Percentiles rank a stretch among this genome's conserved stretches.
These are phyloP conservation scores for Saturnispora halmiae DNA, from an alignment of 805 yeast genomes.

Conservation along the genomic window DNA sequence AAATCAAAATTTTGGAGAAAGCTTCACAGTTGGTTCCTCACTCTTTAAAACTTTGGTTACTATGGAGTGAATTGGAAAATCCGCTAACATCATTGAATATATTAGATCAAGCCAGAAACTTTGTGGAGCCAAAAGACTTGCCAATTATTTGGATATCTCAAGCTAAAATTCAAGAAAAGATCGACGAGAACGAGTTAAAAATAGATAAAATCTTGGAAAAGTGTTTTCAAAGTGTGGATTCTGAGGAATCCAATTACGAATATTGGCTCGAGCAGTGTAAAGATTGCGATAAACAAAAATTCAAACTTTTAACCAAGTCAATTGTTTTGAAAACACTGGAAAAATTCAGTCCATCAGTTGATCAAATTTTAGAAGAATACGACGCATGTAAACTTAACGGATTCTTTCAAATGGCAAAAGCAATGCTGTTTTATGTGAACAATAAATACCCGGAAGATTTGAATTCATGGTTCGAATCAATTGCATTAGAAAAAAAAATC, in stretches of 20 bases:
- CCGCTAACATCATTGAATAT: constrained; percentile 43
- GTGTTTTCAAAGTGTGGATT: constrained; percentile 34
- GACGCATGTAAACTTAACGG: constrained; percentile 20
- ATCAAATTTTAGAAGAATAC: constrained; percentile 22
- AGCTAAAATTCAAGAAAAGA: constrained; percentile 54
- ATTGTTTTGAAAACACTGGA: constrained; percentile 33
- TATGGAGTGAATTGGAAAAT: constrained; percentile 38
- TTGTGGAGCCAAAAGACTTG: constrained; percentile 32
- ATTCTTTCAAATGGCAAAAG: constrained; percentile 33
- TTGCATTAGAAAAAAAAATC: constrained; percentile 30
- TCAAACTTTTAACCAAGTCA: constrained; percentile 41
- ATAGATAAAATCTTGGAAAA: constrained; percentile 40
- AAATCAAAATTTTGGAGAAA: constrained; percentile 44
- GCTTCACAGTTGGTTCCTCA: constrained; percentile 64
- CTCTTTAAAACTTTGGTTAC: constrained; percentile 58
- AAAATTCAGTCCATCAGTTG: neutral
- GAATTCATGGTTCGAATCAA: constrained; percentile 41
- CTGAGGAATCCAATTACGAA: constrained; percentile 25
- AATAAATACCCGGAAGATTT: constrained; percentile 38
- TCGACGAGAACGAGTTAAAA: constrained; percentile 34
- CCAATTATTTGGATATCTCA: constrained; percentile 62
- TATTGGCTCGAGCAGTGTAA: constrained; percentile 54
- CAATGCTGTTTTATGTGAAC: constrained; percentile 39
- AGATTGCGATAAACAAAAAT: constrained; percentile 37
- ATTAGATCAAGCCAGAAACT: constrained; percentile 53